Base-by-base conservation (phyloP, 2,329 filamentous ascomycete species). In the Stemphylium lycopersici region DNA sequence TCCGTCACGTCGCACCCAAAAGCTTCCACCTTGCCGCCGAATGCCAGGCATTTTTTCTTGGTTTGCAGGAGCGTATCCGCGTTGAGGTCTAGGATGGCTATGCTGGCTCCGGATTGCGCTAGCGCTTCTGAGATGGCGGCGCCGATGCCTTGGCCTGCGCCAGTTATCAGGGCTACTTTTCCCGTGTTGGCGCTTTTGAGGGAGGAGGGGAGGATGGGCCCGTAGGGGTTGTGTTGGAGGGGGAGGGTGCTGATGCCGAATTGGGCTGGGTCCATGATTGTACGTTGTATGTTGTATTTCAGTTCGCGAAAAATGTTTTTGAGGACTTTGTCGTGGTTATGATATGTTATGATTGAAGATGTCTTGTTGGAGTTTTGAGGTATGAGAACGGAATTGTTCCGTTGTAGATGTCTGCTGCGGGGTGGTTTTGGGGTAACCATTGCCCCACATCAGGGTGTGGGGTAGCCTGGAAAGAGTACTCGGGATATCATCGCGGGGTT, bases 151-250 rank as follows among this genome's bases (percentile, higher is more conserved):
- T 61, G 61, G 5, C 55, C 67, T 11, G 68, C 67, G 10, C 69
- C 69, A 13, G 69, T 72, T 8, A 72, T 42, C 3, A 72, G 40
- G 3, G 68, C 68, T 7, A 69, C 53, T 57, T 69, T 72, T 7
- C 62, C 61, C 5, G 41, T 10, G 44, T 70, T 72, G 10, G 58
- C 45, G 8, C 48, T 47, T 38, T 53, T 31, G 11, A 72, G 56
- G 0, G 62, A 48, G 18, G 59, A 51, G 3, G 61, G 41, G 22
- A 54, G 41, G 16, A 68, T 66, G 0, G 59, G 55, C 20, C 48
- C 55, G 40, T 68, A 67, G 2, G 65, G 65, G 1, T 36, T 55
- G 41, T 63, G 62, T 26, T 66, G 59, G 1, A 66, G 52, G 3
- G 56, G 55, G 2, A 61, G 40, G 6, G 65, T 66, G 16, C 62